Base-by-base conservation (phyloP, 176 grass and related monocot species). In the Oryza brachyantha region DNA sequence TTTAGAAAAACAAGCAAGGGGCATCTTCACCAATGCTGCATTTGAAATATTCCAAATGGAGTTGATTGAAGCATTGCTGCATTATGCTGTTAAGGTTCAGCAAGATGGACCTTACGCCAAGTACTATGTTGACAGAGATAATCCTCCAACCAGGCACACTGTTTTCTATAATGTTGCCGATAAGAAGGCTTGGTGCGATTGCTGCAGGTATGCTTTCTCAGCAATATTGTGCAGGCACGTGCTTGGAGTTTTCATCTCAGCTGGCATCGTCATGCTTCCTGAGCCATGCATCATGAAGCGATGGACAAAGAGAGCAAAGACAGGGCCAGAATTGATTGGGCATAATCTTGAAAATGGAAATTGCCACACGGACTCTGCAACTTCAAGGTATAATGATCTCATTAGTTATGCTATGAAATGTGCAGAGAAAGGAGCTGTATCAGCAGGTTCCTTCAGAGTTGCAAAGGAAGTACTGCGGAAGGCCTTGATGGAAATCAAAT, bases 181-280 rank as follows among this genome's bases (percentile, higher is more conserved):
- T 76, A 92, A 94, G 74, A 98, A 92, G 77, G 87, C 85, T 38
- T 94, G 90, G 85, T 98, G 95, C 61, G 87, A 81, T 77, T 98
- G 95, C 74, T 92, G 64, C 71, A 90, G 91, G 62, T 92, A 83
- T 73, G 78, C 90, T 45, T 86, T 90, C 66, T 86, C 83, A 32
- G 90, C 87, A 25, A 94, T 98, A 88, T 65, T 88, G 31, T 98
- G 95, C 80, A 90, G 95, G 54, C 95, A 98, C 86, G 85, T 93
- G 10, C 85, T 98, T 34, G 74, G 78, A 36, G 89, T 94, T 31
- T 93, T 94, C 69, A 57, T 89, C 59, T 69, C 87, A 55, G 87
- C 83, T 37, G 87, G 90, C 19, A 24, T 88, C 8, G 80, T 88
- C 79, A 78, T 84, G 35, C 80, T 92, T 83, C 93, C 95, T 0